These are phyloP conservation scores for Cornus controversa DNA, from an alignment of 148 eudicot species.

Conservation along the genomic window DNA sequence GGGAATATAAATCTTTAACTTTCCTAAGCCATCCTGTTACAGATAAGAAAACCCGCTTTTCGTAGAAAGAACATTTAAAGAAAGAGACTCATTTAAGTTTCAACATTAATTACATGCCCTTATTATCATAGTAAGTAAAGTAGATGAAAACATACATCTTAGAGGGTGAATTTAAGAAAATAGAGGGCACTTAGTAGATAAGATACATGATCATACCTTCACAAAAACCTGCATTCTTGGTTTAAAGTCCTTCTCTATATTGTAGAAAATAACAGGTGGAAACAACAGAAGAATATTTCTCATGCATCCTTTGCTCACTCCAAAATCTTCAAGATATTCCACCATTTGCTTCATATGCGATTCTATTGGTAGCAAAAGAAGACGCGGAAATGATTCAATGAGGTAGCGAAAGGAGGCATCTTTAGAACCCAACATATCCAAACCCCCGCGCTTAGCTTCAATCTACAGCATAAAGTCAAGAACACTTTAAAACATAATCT, in stretches of 20 bases:
- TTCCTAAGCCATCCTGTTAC: background rate
- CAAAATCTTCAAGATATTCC: constrained; percentile 54
- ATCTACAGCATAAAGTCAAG: constrained; percentile 36
- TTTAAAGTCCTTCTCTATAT: constrained; percentile 45
- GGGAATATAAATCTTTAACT: background rate
- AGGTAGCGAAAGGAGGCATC: constrained; percentile 63
- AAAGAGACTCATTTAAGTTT: background rate
- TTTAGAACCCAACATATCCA: constrained; percentile 56
- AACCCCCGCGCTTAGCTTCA: constrained; percentile 92
- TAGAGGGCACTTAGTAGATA: background rate
- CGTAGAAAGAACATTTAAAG: background rate
- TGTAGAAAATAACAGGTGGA: constrained; percentile 67
- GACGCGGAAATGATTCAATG: constrained; percentile 84
- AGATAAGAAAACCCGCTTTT: background rate
- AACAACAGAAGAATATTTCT: constrained; percentile 61
- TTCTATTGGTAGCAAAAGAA: constrained; percentile 68
- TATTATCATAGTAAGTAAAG: background rate
- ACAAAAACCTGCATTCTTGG: constrained; percentile 45
- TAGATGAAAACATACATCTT: background rate
- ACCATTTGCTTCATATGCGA: constrained; percentile 43
- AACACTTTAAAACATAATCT: background rate
- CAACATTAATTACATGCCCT: background rate
- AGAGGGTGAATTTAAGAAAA: background rate
- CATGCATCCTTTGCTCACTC: constrained; percentile 47
- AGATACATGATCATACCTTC: constrained; percentile 42